Conservation (phyloP, 2,329 filamentous ascomycete genomes). For the Ilyonectria destructans region DNA sequence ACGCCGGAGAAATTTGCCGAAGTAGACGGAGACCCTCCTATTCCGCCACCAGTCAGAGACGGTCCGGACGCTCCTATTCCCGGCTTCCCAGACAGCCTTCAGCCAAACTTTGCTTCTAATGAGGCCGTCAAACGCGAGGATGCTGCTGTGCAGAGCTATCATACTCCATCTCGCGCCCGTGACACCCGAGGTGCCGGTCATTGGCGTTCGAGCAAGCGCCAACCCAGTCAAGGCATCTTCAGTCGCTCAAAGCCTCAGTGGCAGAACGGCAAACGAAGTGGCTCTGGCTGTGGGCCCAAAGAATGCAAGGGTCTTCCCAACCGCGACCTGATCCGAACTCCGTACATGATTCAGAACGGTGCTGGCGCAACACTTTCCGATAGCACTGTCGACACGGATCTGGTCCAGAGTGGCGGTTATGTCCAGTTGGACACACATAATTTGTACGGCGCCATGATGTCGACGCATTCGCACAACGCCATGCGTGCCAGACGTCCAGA, state of each 20-base stretch:
- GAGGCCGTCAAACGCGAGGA: slow-evolving; percentile 12
- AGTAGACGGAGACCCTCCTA: slow-evolving; percentile 68
- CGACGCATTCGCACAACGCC: slow-evolving; percentile 72
- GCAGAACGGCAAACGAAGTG: slow-evolving; percentile 42
- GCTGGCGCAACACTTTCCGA: slow-evolving; percentile 46
- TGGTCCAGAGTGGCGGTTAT: slow-evolving; percentile 42
- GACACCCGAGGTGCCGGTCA: slow-evolving; percentile 29
- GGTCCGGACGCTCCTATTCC: slow-evolving; percentile 44
- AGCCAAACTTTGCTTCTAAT: slow-evolving; percentile 35
- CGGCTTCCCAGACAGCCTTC: slow-evolving; percentile 46
- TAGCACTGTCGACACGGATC: slow-evolving; percentile 45
- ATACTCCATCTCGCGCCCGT: neutral
- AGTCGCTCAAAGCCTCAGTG: slow-evolving; percentile 30
- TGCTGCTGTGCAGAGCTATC: neutral
- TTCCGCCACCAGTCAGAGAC: slow-evolving; percentile 73
- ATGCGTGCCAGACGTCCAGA: slow-evolving; percentile 77
- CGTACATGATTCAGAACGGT: slow-evolving; percentile 49
- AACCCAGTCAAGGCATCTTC: slow-evolving; percentile 37
- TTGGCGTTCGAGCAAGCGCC: slow-evolving; percentile 32
- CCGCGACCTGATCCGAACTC: slow-evolving; percentile 43
- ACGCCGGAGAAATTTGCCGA: slow-evolving; percentile 55
- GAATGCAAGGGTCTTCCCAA: slow-evolving; percentile 47
- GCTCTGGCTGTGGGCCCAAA: slow-evolving; percentile 41
- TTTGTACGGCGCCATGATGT: slow-evolving; percentile 85
- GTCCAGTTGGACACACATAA: slow-evolving; percentile 77